A percentile compares a stretch with the other conserved stretches of the same genome.
phyloP scores from a whole-genome alignment of 2,329 filamentous ascomycete species.

The Dothistroma pini region DNA sequence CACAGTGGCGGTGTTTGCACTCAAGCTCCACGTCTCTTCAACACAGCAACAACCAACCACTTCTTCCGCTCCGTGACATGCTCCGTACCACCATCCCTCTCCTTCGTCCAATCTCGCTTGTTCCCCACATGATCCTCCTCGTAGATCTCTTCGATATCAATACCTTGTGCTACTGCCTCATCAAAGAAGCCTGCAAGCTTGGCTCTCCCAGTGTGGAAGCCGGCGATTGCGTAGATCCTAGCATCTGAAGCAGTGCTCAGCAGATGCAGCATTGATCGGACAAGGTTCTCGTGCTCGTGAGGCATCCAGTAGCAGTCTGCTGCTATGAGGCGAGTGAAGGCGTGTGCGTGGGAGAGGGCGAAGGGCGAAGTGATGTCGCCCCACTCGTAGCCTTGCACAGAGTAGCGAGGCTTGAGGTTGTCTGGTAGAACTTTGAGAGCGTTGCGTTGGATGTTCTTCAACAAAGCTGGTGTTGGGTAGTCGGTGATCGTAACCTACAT shows the following conservation, averaged over 20 bases:
- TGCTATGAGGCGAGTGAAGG: constrained; percentile 62
- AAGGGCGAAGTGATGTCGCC: constrained; percentile 50
- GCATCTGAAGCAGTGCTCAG: constrained; percentile 46
- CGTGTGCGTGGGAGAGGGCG: constrained; percentile 35
- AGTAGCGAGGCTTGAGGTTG: constrained; percentile 36
- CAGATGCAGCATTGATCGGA: constrained; percentile 60
- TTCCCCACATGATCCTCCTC: constrained; percentile 65
- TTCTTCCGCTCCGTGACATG: constrained; percentile 61
- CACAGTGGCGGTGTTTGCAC: not conserved
- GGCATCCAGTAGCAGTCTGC: constrained; percentile 76
- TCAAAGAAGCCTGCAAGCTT: constrained; percentile 66
- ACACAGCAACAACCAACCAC: constrained; percentile 58
- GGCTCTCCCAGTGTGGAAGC: constrained; percentile 67
- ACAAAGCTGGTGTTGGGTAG: constrained; percentile 60
- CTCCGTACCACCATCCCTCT: constrained; percentile 57
- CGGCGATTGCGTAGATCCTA: constrained; percentile 62
- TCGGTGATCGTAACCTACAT: constrained; percentile 58
- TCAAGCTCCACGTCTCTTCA: constrained; percentile 11
- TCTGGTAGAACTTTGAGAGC: constrained; percentile 49
- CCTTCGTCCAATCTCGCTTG: constrained; percentile 57
- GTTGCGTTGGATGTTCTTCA: constrained; percentile 58
- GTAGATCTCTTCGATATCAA: constrained; percentile 63
- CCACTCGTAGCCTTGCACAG: constrained; percentile 62
- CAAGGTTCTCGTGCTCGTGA: constrained; percentile 65
- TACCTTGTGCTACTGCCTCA: constrained; percentile 47